Evolutionary conservation across 23 red algal species (phyloP).

Genomic region (Porphyridium purpureum): DNA sequence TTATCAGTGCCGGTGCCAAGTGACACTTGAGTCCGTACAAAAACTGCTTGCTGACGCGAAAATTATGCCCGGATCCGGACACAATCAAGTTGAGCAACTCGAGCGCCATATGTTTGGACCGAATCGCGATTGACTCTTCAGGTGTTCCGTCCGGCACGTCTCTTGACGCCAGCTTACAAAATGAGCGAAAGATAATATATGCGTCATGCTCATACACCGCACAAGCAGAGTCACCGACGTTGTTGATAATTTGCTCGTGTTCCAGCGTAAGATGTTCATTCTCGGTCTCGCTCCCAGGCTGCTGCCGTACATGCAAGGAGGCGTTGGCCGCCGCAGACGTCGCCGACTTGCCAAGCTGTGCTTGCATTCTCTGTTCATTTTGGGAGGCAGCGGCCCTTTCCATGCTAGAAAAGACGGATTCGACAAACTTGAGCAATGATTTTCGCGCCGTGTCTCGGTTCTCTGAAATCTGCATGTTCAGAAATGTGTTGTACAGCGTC

Average conservation of each 20-base stretch:
- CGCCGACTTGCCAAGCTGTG: too few species aligned
- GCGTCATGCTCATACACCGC: constrained; percentile 58
- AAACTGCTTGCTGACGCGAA: constrained; percentile 50
- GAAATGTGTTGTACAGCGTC: constrained; percentile 84
- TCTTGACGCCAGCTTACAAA: constrained; percentile 93
- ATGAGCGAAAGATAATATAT: constrained; percentile 76
- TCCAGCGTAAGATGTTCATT: too few species aligned
- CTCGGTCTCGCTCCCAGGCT: too few species aligned
- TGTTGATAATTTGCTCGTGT: too few species aligned
- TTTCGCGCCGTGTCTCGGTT: constrained; percentile 67
- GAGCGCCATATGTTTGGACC: constrained; percentile 68
- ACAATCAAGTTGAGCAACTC: constrained; percentile 55
- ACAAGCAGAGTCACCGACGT: too few species aligned
- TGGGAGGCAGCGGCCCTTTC: too few species aligned
- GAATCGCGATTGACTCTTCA: constrained; percentile 32
- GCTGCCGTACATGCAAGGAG: too few species aligned
- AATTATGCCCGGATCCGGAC: constrained; percentile 29
- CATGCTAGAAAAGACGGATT: constrained; percentile 57
- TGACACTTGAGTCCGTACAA: constrained; percentile 66
- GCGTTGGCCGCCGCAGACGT: constrained; percentile 10
- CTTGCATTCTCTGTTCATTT: too few species aligned
- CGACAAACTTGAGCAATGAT: constrained; percentile 39
- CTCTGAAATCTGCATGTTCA: constrained; percentile 36
- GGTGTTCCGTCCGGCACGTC: constrained; percentile 17
- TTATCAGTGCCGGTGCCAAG: constrained; percentile 56